Evolutionary conservation across 2,329 filamentous ascomycete genomes (phyloP), one percentile per base, ranked within the genome.

Genomic region (Verticillium isaacii): DNA sequence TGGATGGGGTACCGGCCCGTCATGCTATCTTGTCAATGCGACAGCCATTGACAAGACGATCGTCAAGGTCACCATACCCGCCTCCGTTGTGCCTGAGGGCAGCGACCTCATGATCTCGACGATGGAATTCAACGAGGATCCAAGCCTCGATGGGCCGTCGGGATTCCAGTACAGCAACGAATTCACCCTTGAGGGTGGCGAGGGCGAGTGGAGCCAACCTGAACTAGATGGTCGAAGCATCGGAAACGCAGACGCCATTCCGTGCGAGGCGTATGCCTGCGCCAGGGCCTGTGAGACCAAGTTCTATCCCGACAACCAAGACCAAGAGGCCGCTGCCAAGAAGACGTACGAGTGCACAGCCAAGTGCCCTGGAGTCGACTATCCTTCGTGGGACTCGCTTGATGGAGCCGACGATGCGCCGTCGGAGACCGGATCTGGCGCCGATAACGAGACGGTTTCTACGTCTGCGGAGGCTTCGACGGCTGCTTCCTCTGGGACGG

Each of bases 21-120:
- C 67, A 9, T 75, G 72, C 68, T 72, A 70, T 62, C 71, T 75
- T 36, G 55, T 69, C 57, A 74, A 74, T 67, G 68, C 67, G 12
- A 72, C 68, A 54, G 62, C 69, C 14, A 63, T 67, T 45, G 67
- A 70, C 56, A 60, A 66, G 17, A 69, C 71, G 7, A 60, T 65
- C n/a, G 37, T 72, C 52, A 67, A 66, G 59, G 63, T 74, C 32
- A 69, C 65, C 23, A 71, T 75, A 62, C 72, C 73, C 4, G 66
- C 71, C 50, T 60, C 64, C 54, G 67, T 74, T 19, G 72, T 72
- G 3, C 73, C 72, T 9, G 64, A 66, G 37, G 71, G 56, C 52
- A 61, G 66, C 57, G 71, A 71, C 60, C 72, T 74, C 65, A 67
- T 61, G 63, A 70, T 75, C 66, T 66, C 67, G 7, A 64, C 61